Conservation (phyloP, 2,329 filamentous ascomycete species). For the Aspergillus sp. region DNA sequence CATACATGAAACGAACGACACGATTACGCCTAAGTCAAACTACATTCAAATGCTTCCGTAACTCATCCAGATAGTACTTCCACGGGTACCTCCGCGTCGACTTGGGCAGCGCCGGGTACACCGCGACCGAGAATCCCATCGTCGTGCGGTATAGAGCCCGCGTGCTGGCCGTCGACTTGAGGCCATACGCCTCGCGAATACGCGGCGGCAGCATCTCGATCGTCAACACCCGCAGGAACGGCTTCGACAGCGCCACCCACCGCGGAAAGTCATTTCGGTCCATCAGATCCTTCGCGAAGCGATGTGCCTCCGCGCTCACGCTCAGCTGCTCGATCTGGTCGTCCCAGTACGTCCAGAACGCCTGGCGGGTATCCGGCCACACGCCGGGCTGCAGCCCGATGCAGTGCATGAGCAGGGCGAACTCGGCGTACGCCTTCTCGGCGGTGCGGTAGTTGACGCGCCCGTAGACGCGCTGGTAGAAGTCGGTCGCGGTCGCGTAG, state of each 20-base stretch:
- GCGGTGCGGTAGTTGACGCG: slow-evolving; percentile 30
- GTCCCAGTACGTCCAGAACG: slow-evolving; percentile 38
- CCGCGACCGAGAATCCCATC: slow-evolving; percentile 31
- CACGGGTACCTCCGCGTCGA: slow-evolving; percentile 29
- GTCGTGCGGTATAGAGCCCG: slow-evolving; percentile 27
- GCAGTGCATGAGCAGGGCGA: slow-evolving; percentile 24
- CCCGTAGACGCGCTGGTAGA: slow-evolving; percentile 37
- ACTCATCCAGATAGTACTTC: slow-evolving; percentile 29
- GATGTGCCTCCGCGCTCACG: slow-evolving; percentile 28
- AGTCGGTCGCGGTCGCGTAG: slow-evolving; percentile 35
- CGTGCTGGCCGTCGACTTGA: slow-evolving; percentile 26
- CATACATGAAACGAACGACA: background rate
- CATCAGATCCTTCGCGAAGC: slow-evolving; percentile 27
- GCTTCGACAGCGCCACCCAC: slow-evolving; percentile 29
- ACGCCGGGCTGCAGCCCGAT: slow-evolving; percentile 25
- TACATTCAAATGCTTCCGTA: slow-evolving; percentile 26
- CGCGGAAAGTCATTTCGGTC: slow-evolving; percentile 24
- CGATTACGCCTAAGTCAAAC: slow-evolving; percentile 11
- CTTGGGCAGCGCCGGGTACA: slow-evolving; percentile 33
- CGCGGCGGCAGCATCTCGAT: slow-evolving; percentile 34
- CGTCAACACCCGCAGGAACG: slow-evolving; percentile 29
- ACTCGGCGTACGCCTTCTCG: slow-evolving; percentile 31
- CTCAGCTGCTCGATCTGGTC: slow-evolving; percentile 25
- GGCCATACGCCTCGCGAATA: slow-evolving; percentile 31
- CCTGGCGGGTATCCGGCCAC: slow-evolving; percentile 30